Evolutionary conservation across 768 basidiomycete genomes (phyloP).

Genomic region (Boletus tylopilopsis): DNA sequence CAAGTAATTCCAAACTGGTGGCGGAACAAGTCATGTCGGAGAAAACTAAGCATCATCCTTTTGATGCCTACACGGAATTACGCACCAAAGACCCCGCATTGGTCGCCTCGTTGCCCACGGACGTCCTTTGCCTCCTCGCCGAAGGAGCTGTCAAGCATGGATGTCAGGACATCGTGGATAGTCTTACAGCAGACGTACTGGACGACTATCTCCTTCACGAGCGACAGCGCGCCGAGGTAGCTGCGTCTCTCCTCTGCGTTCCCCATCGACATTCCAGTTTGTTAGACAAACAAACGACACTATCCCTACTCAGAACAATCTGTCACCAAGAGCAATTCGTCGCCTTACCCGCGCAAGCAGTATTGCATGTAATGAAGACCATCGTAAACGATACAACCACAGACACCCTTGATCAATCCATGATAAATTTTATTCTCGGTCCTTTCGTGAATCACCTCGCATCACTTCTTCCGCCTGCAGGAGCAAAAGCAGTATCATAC

Average conservation of each 20-base stretch:
- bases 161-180: slow-evolving; percentile 34
- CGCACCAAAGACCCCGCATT: slow-evolving; percentile 24
- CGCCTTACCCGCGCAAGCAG: slow-evolving; percentile 12
- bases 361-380: slow-evolving; percentile 19
- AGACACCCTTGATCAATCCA: slow-evolving; percentile 16
- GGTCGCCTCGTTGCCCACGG: slow-evolving; percentile 22
- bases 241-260: slow-evolving; percentile 23
- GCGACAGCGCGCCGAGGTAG: slow-evolving; percentile 24
- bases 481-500: slow-evolving; percentile 32
- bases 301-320: slow-evolving; percentile 20
- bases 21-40: slow-evolving; percentile 7
- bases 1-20: slow-evolving; percentile 8
- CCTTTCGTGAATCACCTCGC: slow-evolving; percentile 30
- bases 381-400: slow-evolving; percentile 16
- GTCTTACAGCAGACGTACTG: slow-evolving; percentile 40
- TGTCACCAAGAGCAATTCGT: slow-evolving; percentile 10
- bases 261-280: slow-evolving; percentile 15
- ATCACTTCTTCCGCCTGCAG: slow-evolving; percentile 24
- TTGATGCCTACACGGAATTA: slow-evolving; percentile 28
- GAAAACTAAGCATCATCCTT: slow-evolving; percentile 21
- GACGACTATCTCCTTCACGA: slow-evolving; percentile 21
- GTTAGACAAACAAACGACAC: slow-evolving; percentile 22
- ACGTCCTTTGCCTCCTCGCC: slow-evolving; percentile 29
- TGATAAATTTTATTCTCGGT: slow-evolving; percentile 28
- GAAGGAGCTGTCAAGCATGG: slow-evolving; percentile 28